Base-by-base conservation (phyloP, 805 yeast species). In the Candida michaelii region DNA sequence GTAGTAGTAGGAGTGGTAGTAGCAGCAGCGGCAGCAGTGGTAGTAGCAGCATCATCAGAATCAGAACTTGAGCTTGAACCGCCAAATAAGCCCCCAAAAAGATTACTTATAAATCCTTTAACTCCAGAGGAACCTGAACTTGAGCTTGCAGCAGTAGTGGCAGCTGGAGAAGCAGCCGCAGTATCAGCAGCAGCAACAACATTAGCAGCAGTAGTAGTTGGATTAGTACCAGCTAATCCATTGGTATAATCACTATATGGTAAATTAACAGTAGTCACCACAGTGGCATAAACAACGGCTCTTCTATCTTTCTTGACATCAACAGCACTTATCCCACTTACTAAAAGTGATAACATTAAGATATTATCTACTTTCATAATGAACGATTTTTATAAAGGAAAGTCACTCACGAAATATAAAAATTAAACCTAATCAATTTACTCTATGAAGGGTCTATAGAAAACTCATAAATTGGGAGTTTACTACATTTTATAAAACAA, bases 41-140 rank as follows among this genome's bases (percentile, higher is more conserved):
- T 7, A 7, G 29, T 41, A 21, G 57, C n/a, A n/a, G n/a, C n/a
- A n/a, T n/a, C n/a, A n/a, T n/a, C n/a, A n/a, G n/a, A n/a, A n/a
- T n/a, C n/a, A n/a, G n/a, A 40, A 33, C 59, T 36, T 14, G 46
- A 39, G n/a, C 49, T 32, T 11, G 48, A 36, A n/a, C 45, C 48
- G 12, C 36, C 40, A 18, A 30, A 30, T 11, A 35, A 24, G n/a
- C 35, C 43, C 30, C 42, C 34, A 13, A 48, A 18, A 30, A 48
- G 41, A 12, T 36, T 32, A 33, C 33, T 30, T 15, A 48, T 43
- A 27, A 23, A 29, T 2, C 51, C 51, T 30, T 42, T 27, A 4
- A 27, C 12, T 9, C 45, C 41, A 13, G 38, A 25, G 17, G 39
- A 36, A 24, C 30, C 15, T 19, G 39, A 18, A 2, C 9, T 2